Conservation (phyloP, 495 filamentous ascomycete genomes). For the Aspergillus taichungensis region DNA sequence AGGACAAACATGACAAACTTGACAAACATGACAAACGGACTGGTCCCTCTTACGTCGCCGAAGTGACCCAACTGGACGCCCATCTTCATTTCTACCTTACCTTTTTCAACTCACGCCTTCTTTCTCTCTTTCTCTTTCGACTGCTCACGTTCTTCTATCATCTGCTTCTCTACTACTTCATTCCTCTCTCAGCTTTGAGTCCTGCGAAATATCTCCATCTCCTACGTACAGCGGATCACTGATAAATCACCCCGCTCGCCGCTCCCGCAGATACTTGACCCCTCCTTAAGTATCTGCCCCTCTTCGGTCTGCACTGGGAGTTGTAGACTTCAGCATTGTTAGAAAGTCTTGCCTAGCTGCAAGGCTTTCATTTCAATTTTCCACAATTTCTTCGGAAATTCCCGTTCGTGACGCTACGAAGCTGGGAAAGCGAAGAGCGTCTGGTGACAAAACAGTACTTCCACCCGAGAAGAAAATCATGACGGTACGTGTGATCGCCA, state of each 20-base stretch:
- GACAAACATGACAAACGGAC: too few species aligned
- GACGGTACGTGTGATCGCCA: conserved; percentile 51
- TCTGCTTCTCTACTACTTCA: conserved; percentile 11
- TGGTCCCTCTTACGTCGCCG: conserved; percentile 36
- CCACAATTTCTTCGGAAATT: conserved; percentile 49
- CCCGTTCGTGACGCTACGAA: conserved; percentile 48
- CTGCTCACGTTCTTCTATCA: conserved; percentile 11
- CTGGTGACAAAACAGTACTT: conserved; percentile 57
- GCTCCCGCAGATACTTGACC: conserved; percentile 22
- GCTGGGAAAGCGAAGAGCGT: conserved; percentile 80
- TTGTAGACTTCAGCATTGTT: conserved; percentile 22
- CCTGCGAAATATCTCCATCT: too few species aligned
- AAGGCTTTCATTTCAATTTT: conserved; percentile 38
- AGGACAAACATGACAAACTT: too few species aligned
- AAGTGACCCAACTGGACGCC: neutral
- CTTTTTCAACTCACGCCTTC: neutral
- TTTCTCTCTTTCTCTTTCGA: conserved; percentile 8
- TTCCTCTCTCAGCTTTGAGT: too few species aligned
- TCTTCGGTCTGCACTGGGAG: conserved; percentile 22
- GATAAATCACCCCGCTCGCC: neutral
- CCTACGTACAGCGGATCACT: too few species aligned
- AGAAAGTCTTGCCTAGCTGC: conserved; percentile 46
- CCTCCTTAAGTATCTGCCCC: conserved; percentile 7
- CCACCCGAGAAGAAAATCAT: conserved; percentile 75
- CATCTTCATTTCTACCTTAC: neutral